Evolutionary conservation across 2,329 filamentous ascomycete species (phyloP).

Genomic region (Lecanicillium sp.): DNA sequence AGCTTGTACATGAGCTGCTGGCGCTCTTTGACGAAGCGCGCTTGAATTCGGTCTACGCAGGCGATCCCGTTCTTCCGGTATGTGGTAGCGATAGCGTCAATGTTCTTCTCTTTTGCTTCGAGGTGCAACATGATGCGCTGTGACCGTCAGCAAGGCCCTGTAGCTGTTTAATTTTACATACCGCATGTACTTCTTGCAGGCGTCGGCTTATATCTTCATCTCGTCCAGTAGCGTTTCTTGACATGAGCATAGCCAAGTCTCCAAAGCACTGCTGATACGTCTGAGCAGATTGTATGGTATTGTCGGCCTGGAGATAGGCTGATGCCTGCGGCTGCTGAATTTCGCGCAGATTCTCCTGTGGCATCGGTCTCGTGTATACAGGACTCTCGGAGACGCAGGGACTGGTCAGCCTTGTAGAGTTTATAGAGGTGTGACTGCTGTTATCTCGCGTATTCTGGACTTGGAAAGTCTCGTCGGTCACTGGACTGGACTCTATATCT

Average conservation of each 20-base stretch:
- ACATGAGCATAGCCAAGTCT: neutral
- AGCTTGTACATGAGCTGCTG: neutral
- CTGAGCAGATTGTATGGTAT: too few species aligned
- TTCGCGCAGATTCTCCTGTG: too few species aligned
- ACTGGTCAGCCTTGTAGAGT: too few species aligned
- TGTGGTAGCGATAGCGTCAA: neutral
- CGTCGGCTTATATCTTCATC: constrained; percentile 3
- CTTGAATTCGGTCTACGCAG: neutral
- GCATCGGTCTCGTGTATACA: too few species aligned
- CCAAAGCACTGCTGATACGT: neutral
- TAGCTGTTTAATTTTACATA: neutral
- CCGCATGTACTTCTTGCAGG: constrained; percentile 4
- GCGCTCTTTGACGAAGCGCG: neutral
- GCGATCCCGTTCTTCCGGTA: constrained; percentile 2
- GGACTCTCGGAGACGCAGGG: too few species aligned
- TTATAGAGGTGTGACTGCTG: too few species aligned
- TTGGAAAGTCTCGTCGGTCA: too few species aligned
- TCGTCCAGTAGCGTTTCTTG: neutral
- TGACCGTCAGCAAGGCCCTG: neutral
- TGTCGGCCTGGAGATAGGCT: too few species aligned
- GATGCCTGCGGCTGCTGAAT: too few species aligned
- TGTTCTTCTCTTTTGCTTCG: neutral
- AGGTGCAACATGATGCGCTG: neutral
- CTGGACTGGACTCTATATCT: too few species aligned
- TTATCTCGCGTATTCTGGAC: too few species aligned